Evolutionary conservation across 768 basidiomycete genomes (phyloP), one percentile per base, ranked within the genome.

Genomic region (Russula dissimulans): DNA sequence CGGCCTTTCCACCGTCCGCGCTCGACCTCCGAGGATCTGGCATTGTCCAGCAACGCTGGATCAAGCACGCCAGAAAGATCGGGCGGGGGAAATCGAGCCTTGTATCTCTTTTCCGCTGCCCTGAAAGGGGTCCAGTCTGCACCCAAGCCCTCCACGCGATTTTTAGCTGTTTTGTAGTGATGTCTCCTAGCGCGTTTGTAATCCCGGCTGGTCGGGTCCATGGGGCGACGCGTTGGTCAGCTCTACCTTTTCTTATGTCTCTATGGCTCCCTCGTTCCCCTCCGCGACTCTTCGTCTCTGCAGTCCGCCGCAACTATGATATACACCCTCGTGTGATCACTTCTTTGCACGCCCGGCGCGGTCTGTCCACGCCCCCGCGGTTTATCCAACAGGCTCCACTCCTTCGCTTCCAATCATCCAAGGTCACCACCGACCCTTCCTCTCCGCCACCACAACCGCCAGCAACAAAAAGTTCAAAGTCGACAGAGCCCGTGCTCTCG

Each of bases 101-200:
- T 93, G 78, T 81, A 93, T 45, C 75, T 79, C 72, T 93, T 93
- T 72, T 93, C 91, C 29, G 83, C 83, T 0, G 79, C 79, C 67
- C 91, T 77, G 70, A 92, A 92, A 0, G 86, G 79, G 0, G 89
- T 82, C 87, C 87, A 89, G 47, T 78, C 77, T 11, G 71, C 63
- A n/a, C 82, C 79, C 7, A 75, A 61, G 31, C 76, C 72, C 0
- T 67, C 67, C 12, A 71, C 71, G 67, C 82, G 78, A 66, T 82
- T 79, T 63, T 73, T 81, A 9, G 83, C 85, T 0, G 85, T 76
- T 70, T 83, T 89, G 64, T 75, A 64, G 70, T 84, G 78, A 50
- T 79, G 82, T 57, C 80, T 75, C 34, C 77, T 75, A 0, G 88
- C 79, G 61, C 78, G 78, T 66, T 80, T 88, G 77, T 83, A 84